A percentile compares a stretch with the other conserved stretches of the same genome.
Evolutionary conservation across 129 eudicot species (phyloP).

Genomic region (Sambucus nigra): DNA sequence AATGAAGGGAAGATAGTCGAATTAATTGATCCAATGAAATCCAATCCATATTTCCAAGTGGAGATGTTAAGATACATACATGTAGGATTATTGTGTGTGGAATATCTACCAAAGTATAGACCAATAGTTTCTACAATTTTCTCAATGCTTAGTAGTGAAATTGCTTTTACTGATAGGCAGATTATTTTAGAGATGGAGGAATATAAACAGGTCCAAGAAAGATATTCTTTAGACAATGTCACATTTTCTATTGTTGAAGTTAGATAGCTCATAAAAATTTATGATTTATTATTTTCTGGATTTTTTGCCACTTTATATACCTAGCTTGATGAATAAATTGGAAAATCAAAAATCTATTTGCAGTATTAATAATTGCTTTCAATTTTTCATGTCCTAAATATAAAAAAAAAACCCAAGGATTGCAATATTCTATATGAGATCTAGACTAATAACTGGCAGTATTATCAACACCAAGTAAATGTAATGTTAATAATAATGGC

Average conservation of each 20-base stretch:
- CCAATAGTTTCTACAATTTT: constrained; percentile 16
- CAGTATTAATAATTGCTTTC: too few relatives aligned
- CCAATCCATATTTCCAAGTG: neutral
- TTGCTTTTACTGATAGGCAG: neutral
- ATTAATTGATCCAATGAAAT: constrained; percentile 16
- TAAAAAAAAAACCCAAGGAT: too few relatives aligned
- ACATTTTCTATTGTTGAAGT: neutral
- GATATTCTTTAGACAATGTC: neutral
- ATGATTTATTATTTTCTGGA: too few relatives aligned
- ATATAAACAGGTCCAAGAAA: neutral
- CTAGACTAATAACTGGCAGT: too few relatives aligned
- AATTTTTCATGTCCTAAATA: too few relatives aligned
- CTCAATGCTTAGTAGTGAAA: constrained; percentile 27
- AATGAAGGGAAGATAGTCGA: constrained; percentile 14
- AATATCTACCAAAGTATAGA: constrained; percentile 20
- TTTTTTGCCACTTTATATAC: too few relatives aligned
- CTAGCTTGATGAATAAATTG: too few relatives aligned
- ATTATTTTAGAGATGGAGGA: neutral
- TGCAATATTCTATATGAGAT: too few relatives aligned
- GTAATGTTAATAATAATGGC: too few relatives aligned
- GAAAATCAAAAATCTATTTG: too few relatives aligned
- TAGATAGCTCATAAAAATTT: too few relatives aligned
- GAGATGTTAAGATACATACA: constrained; percentile 21
- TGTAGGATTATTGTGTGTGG: constrained; percentile 17
- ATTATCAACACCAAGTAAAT: too few relatives aligned